Evolutionary conservation across 805 yeast genomes (phyloP).

Genomic region (Blastobotrys muscicola): DNA sequence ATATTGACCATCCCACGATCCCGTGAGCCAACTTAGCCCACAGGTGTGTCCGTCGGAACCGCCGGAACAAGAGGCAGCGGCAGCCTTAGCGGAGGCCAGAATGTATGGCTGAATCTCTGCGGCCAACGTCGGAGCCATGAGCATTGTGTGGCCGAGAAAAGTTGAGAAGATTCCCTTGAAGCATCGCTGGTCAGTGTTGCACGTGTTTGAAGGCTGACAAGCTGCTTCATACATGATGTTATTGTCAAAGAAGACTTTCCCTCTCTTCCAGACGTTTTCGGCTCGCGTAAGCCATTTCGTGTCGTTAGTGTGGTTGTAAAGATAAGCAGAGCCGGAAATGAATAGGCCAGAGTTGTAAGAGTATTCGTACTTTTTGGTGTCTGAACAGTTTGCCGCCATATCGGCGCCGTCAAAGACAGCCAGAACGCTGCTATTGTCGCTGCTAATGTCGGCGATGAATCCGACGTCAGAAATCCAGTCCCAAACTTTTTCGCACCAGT

Average conservation of each 20-base stretch:
- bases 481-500: conserved; percentile 63
- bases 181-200: conserved; percentile 67
- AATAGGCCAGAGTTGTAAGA: conserved; percentile 65
- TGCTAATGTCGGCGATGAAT: conserved; percentile 31
- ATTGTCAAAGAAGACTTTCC: conserved; percentile 40
- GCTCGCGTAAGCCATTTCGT: conserved; percentile 51
- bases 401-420: conserved; percentile 67
- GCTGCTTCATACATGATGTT: conserved; percentile 59
- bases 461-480: conserved; percentile 55
- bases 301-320: conserved; percentile 54
- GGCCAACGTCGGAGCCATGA: conserved; percentile 47
- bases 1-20: conserved; percentile 54
- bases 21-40: conserved; percentile 59
- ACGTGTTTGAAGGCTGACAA: conserved; percentile 46
- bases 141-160: conserved; percentile 53
- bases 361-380: conserved; percentile 51
- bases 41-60: conserved; percentile 77
- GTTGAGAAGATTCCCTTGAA: conserved; percentile 67
- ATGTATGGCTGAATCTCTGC: conserved; percentile 39
- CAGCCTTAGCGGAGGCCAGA: conserved; percentile 51
- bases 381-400: conserved; percentile 38
- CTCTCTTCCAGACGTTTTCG: conserved; percentile 35
- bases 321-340: conserved; percentile 59
- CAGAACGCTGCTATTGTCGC: conserved; percentile 18
- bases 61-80: conserved; percentile 72